Evolutionary conservation across 176 grass and related monocot species (phyloP).

Genomic region (Musa beccarii): DNA sequence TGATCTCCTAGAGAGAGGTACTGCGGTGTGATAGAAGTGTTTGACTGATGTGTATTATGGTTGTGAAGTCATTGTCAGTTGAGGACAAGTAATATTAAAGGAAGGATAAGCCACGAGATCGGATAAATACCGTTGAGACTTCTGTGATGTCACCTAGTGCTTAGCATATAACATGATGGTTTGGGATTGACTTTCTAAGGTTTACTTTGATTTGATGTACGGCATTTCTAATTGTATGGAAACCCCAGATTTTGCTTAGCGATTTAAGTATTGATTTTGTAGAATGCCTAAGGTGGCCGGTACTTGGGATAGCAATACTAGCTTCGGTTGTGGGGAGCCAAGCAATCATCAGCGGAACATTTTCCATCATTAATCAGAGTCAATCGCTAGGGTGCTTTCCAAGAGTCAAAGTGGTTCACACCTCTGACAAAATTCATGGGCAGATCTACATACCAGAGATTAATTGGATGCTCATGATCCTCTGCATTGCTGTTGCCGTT

Average conservation of each 20-base stretch:
- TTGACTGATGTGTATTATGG: no score
- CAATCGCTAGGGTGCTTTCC: constrained; percentile 91
- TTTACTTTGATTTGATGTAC: background rate
- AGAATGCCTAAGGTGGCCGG: constrained; percentile 85
- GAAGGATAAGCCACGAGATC: no score
- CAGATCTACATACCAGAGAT: constrained; percentile 99
- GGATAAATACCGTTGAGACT: background rate
- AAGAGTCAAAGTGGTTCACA: constrained; percentile 89
- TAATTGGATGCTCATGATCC: constrained; percentile 93
- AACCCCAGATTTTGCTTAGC: background rate
- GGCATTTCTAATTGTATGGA: background rate
- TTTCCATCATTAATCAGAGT: constrained; percentile 98
- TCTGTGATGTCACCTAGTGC: background rate
- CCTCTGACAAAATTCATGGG: constrained; percentile 84
- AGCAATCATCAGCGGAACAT: constrained; percentile 94
- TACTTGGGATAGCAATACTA: constrained; percentile 71
- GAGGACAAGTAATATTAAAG: no score
- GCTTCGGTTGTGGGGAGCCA: constrained; percentile 95
- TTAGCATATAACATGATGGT: background rate
- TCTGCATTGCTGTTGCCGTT: constrained; percentile 90
- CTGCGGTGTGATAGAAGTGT: no score
- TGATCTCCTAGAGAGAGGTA: no score
- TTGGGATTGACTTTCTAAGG: background rate
- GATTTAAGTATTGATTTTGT: background rate
- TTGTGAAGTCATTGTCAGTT: no score